Evolutionary conservation across 2,329 filamentous ascomycete genomes (phyloP).

Genomic region (Onygenales sp.): DNA sequence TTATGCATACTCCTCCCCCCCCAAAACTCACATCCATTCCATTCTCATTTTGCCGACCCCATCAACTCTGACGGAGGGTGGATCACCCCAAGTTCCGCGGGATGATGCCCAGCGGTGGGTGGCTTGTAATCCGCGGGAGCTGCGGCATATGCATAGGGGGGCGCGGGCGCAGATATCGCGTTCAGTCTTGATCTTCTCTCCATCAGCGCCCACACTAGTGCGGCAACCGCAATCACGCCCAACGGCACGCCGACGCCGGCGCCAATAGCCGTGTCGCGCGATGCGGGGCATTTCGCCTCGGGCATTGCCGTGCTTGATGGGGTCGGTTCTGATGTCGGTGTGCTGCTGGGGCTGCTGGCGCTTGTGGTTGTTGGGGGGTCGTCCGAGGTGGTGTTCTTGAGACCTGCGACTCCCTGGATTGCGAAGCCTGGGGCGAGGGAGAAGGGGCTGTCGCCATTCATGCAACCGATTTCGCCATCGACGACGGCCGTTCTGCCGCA

Average conservation of each 20-base stretch:
- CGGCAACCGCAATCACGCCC: slow-evolving; percentile 19
- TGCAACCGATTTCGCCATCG: neutral
- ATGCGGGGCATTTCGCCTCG: neutral
- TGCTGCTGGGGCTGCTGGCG: neutral
- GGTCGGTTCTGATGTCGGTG: neutral
- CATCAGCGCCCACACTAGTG: slow-evolving; percentile 20
- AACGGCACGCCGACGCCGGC: slow-evolving; percentile 22
- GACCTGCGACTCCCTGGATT: too few species aligned
- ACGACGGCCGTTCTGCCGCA: neutral
- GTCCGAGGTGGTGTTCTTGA: neutral
- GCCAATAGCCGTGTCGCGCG: slow-evolving; percentile 17
- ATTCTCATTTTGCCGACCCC: too few species aligned
- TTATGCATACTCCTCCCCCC: too few species aligned
- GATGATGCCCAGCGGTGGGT: too few species aligned
- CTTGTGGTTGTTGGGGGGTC: neutral
- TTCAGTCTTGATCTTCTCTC: slow-evolving; percentile 14
- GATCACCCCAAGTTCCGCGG: too few species aligned
- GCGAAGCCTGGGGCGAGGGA: neutral
- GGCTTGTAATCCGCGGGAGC: too few species aligned
- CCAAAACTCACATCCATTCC: too few species aligned
- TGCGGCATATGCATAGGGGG: too few species aligned
- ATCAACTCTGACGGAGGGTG: too few species aligned
- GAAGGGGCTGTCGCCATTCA: neutral
- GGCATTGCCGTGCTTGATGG: neutral
- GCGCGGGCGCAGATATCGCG: neutral